phyloP scores from a whole-genome alignment of 176 grass and related monocot species.

The Luzula sylvatica region DNA sequence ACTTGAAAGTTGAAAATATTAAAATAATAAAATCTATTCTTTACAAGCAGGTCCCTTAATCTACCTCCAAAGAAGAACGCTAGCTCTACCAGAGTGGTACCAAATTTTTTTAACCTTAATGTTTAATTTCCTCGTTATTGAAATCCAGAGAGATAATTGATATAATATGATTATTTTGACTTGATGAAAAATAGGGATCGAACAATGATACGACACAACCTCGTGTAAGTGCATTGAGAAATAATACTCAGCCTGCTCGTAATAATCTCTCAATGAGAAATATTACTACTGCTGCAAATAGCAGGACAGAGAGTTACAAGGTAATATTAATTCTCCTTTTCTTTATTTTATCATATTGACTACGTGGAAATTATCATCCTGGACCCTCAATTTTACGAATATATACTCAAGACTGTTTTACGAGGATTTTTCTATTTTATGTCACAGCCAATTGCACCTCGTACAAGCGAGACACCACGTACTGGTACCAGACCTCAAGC shows the following conservation, averaged over 20 bases:
- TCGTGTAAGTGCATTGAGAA: slow-evolving; percentile 12
- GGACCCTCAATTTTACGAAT: slow-evolving; percentile 28
- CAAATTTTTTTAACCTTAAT: not conserved
- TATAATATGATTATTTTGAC: not conserved
- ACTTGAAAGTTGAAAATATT: slow-evolving; percentile 5
- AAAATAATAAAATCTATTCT: slow-evolving; percentile 18
- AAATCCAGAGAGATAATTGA: too few species aligned
- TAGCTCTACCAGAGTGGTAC: slow-evolving; percentile 30
- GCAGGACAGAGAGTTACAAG: slow-evolving; percentile 35
- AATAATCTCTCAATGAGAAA: slow-evolving; percentile 22
- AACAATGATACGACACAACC: slow-evolving; percentile 27
- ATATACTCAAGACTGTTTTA: too few species aligned
- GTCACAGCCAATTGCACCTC: slow-evolving; percentile 33
- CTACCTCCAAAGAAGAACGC: slow-evolving; percentile 48
- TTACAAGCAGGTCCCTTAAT: slow-evolving; percentile 40
- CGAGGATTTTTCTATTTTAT: too few species aligned
- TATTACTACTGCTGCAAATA: slow-evolving; percentile 22
- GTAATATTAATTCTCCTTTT: slow-evolving; percentile 14
- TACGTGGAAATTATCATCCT: not conserved
- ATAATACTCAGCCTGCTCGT: slow-evolving; percentile 11
- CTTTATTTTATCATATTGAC: not conserved
- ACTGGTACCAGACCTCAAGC: slow-evolving; percentile 27
- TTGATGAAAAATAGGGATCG: slow-evolving; percentile 5
- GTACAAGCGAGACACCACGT: slow-evolving; percentile 15
- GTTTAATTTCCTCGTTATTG: too few species aligned